phyloP scores from a whole-genome alignment of 2,329 filamentous ascomycete species.

The Cercospora berteroae region DNA sequence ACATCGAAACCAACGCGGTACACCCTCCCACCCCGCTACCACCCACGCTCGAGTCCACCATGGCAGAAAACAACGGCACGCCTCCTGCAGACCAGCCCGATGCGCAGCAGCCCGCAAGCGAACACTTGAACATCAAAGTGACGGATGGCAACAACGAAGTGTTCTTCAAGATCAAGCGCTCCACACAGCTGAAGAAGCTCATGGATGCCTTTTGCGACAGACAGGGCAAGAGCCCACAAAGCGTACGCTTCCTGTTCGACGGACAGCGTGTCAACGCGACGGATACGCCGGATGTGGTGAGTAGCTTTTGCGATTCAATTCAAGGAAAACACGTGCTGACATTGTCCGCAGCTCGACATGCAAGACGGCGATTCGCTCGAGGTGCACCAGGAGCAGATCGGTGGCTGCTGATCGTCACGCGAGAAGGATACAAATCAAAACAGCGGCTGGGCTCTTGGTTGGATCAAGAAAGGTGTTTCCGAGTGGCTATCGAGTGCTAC shows the following conservation, averaged over 20 bases:
- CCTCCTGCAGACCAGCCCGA: constrained; percentile 41
- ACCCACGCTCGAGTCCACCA: constrained; percentile 47
- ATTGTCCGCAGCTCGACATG: constrained; percentile 77
- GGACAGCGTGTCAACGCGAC: constrained; percentile 85
- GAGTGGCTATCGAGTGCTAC: background rate
- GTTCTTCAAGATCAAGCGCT: constrained; percentile 99
- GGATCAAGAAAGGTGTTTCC: background rate
- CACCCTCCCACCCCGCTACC: constrained; percentile 2
- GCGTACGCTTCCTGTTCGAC: constrained; percentile 93
- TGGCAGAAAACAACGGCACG: constrained; percentile 46
- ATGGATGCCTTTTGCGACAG: constrained; percentile 98
- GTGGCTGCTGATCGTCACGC: constrained; percentile 52
- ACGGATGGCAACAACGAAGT: constrained; percentile 99
- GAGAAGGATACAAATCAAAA: background rate
- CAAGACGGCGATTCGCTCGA: constrained; percentile 92
- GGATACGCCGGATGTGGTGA: constrained; percentile 88
- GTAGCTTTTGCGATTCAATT: constrained; percentile 42
- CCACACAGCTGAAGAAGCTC: constrained; percentile 91
- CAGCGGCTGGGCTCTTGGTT: background rate
- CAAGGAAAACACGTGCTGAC: background rate
- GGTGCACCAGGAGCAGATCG: constrained; percentile 97
- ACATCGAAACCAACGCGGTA: constrained; percentile 3
- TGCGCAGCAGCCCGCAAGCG: constrained; percentile 47
- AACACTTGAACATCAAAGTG: constrained; percentile 98
- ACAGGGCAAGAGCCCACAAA: constrained; percentile 80